Conservation (phyloP, 306 rosid genomes). For the Rosa chinensis region DNA sequence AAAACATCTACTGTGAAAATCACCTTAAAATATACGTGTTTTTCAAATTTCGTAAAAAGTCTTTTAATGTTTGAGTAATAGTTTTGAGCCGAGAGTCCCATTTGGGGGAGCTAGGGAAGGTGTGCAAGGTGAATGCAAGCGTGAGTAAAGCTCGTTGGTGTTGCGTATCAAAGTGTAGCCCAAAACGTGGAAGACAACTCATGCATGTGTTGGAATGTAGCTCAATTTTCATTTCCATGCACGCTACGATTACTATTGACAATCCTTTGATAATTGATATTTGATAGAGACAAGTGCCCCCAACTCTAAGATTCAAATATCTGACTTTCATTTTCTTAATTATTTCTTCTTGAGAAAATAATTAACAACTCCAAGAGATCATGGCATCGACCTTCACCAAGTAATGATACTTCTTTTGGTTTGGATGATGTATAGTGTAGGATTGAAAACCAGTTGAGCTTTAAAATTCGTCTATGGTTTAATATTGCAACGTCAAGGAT, state of each 20-base stretch:
- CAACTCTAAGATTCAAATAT: too few species aligned
- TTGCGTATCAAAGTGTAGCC: slow-evolving; percentile 10
- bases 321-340: background rate
- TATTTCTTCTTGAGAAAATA: background rate
- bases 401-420: background rate
- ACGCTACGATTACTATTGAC: background rate
- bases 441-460: too few species aligned
- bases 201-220: slow-evolving; percentile 1
- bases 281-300: background rate
- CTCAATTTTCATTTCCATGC: background rate
- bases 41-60: background rate
- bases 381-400: background rate
- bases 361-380: background rate
- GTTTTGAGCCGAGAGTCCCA: background rate
- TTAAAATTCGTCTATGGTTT: too few species aligned
- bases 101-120: background rate
- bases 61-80: too few species aligned
- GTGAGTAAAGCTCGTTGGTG: background rate
- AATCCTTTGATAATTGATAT: background rate
- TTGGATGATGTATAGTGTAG: background rate
- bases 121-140: background rate
- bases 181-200: slow-evolving; percentile 4
- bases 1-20: background rate
- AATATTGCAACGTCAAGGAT: too few species aligned
- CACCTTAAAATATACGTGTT: too few species aligned